Evolutionary conservation across 192 early-diverging fungal genomes (phyloP).

Genomic region (Backusella psychrophila): DNA sequence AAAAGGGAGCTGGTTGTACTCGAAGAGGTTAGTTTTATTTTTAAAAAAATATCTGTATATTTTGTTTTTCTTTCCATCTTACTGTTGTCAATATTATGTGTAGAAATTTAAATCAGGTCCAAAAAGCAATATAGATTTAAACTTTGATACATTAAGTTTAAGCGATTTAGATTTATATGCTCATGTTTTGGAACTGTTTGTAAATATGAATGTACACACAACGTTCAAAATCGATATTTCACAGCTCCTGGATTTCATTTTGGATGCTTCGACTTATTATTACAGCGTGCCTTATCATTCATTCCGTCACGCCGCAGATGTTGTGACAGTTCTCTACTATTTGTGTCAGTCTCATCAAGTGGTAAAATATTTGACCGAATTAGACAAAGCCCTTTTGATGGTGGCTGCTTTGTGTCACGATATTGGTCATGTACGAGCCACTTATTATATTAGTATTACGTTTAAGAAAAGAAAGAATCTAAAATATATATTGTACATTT

Average conservation of each 20-base stretch:
- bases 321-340: conserved; percentile 77
- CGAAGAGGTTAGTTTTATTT: conserved; percentile 1
- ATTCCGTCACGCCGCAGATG: conserved; percentile 87
- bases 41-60: neutral
- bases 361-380: conserved; percentile 58
- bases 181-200: conserved; percentile 76
- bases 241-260: conserved; percentile 78
- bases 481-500: neutral
- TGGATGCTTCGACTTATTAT: conserved; percentile 77
- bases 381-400: conserved; percentile 71
- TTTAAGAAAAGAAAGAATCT: neutral
- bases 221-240: conserved; percentile 53
- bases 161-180: conserved; percentile 74
- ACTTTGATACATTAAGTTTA: conserved; percentile 64
- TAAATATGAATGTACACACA: conserved; percentile 54
- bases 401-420: conserved; percentile 88
- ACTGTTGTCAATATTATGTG: neutral
- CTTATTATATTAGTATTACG: neutral
- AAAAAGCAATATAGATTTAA: conserved; percentile 39
- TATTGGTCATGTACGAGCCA: conserved; percentile 64
- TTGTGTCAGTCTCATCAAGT: conserved; percentile 67
- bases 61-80: neutral
- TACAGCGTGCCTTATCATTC: conserved; percentile 82
- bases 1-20: neutral
- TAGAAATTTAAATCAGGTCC: conserved; percentile 47